phyloP scores from a whole-genome alignment of 106 monocot genomes.

The Allium sativum region DNA sequence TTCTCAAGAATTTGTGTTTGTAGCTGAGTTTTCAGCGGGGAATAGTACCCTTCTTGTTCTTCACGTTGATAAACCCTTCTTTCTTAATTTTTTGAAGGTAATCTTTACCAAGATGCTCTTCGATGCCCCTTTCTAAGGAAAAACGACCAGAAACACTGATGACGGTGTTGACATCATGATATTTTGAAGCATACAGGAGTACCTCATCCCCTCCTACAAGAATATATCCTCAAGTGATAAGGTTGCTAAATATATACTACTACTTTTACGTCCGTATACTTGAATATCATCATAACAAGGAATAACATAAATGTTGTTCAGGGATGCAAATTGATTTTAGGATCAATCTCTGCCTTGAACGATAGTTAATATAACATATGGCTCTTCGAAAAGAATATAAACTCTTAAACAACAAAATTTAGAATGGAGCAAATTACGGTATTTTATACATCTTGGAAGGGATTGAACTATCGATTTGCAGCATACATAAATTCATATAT shows the following conservation, averaged over 20 bases:
- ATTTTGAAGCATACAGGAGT: conserved; percentile 68
- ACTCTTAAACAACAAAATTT: no score
- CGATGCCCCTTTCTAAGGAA: conserved; percentile 53
- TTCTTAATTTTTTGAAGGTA: conserved; percentile 54
- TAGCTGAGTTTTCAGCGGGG: neutral
- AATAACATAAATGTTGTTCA: no score
- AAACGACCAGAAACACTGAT: conserved; percentile 88
- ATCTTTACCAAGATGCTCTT: conserved; percentile 50
- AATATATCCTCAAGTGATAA: neutral
- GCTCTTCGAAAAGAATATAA: no score
- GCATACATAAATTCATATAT: no score
- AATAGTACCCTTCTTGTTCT: conserved; percentile 45
- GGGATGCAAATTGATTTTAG: no score
- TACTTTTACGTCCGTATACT: no score
- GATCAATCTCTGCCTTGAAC: no score
- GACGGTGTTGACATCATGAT: conserved; percentile 34
- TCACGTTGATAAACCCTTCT: conserved; percentile 83
- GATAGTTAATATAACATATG: no score
- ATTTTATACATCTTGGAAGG: no score
- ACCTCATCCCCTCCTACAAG: conserved; percentile 71
- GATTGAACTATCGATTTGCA: no score
- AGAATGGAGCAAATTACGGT: no score
- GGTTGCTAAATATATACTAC: neutral
- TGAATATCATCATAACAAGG: no score
- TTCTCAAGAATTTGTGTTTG: neutral